Conservation (phyloP, 169 alveolate genomes). For the Amoebophrya sp. region DNA sequence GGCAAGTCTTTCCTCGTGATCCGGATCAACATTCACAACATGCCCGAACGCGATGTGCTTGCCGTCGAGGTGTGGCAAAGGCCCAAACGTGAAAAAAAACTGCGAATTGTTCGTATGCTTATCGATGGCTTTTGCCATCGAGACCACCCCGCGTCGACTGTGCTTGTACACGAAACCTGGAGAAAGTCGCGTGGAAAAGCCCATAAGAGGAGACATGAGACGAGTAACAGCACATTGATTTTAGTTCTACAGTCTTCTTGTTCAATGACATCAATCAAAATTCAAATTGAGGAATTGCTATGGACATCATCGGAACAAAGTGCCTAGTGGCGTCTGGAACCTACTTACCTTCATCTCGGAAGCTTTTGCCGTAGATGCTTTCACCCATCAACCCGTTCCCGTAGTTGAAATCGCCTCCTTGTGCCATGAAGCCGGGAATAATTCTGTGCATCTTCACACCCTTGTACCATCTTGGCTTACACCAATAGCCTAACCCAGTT, state of each 20-base stretch:
- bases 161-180: constrained; percentile 61
- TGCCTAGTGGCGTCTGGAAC: too few species aligned
- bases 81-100: constrained; percentile 80
- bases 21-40: neutral
- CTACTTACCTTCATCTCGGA: constrained; percentile 69
- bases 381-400: constrained; percentile 76
- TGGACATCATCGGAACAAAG: too few species aligned
- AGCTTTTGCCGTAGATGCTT: constrained; percentile 70
- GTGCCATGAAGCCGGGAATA: constrained; percentile 69
- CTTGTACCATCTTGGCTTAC: constrained; percentile 73
- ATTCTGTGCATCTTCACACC: constrained; percentile 63
- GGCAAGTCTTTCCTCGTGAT: neutral
- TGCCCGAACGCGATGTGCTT: constrained; percentile 60
- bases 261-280: too few species aligned
- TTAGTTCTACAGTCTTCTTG: too few species aligned
- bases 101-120: constrained; percentile 79
- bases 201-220: too few species aligned
- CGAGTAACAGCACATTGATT: too few species aligned
- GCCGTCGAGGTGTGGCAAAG: constrained; percentile 87
- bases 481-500: constrained; percentile 67
- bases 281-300: too few species aligned
- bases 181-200: too few species aligned
- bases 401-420: constrained; percentile 75
- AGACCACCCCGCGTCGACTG: constrained; percentile 61
- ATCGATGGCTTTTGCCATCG: constrained; percentile 66